Evolutionary conservation across 2,329 filamentous ascomycete genomes (phyloP), one percentile per base, ranked within the genome.

Genomic region (Purpureocillium takamizusanense): DNA sequence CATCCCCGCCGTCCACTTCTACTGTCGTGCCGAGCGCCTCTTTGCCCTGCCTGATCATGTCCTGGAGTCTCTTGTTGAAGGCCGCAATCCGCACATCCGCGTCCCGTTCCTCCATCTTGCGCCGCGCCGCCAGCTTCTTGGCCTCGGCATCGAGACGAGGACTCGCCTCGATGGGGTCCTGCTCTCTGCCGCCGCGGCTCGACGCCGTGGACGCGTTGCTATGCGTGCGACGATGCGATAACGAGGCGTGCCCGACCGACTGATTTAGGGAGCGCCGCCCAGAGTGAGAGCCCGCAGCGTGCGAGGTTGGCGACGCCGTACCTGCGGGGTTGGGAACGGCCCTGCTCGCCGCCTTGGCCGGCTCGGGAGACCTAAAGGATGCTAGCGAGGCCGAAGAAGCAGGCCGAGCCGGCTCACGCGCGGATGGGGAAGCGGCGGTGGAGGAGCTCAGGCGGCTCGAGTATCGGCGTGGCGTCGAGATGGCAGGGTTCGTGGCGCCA

Each of bases 21-120:
- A 86, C 67, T 31, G 68, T 83, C 15, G 83, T 84, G 2, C 82
- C 89, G 14, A 98, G 63, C 2, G 92, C 92, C 58, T 92, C 83
- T 50, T 83, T 83, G 1, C 89, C 92, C 60, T 97, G 83, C 2
- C 81, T 73, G 39, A 98, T 94, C 83, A 98, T 87, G 27, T 81
- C 83, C 53, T 84, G 77, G 35, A 97, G 66, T 50, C 84, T 78
- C 35, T 77, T 72, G 55, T 92, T 94, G 60, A 97, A 79, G 18
- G 82, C 76, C 35, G 78, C 79, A 49, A 97, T 83, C 37, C 83
- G 80, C 32, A 81, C 77, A 49, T 97, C 88, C 7, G 85, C 76
- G 49, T 89, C 81, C 33, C 79, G 71, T 51, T 95, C 87, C 41
- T 85, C 83, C 36, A 77, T 76, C 17, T 79, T 70, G 47, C 82